phyloP scores from a whole-genome alignment of 805 yeast species.

The Cyberlindnera lachancei region DNA sequence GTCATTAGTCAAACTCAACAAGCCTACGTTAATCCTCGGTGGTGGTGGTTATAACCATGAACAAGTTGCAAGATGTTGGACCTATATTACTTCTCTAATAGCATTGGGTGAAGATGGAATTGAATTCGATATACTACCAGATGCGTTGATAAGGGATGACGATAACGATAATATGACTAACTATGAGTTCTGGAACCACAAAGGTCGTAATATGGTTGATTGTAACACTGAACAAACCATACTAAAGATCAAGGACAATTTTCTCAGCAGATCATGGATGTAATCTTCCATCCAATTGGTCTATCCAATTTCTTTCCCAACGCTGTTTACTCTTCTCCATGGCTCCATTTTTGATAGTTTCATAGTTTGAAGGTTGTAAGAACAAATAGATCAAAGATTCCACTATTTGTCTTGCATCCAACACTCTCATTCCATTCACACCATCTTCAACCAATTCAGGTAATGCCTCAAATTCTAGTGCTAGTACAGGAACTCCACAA shows the following conservation, averaged over 20 bases:
- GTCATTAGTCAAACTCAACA: constrained; percentile 21
- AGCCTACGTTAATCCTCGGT: constrained; percentile 48
- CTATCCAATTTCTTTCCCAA: constrained; percentile 77
- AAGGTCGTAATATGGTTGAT: constrained; percentile 26
- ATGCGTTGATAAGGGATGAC: constrained; percentile 38
- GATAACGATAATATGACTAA: constrained; percentile 27
- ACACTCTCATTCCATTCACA: constrained; percentile 60
- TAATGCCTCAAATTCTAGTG: constrained; percentile 70
- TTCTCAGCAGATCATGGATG: constrained; percentile 6
- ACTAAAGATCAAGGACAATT: constrained; percentile 5
- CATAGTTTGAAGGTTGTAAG: constrained; percentile 26
- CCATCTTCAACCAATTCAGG: constrained; percentile 66
- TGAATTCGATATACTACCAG: constrained; percentile 45
- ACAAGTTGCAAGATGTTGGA: constrained; percentile 56
- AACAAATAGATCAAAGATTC: constrained; percentile 32
- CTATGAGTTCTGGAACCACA: constrained; percentile 42
- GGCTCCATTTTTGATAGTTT: constrained; percentile 59
- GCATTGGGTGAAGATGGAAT: constrained; percentile 5
- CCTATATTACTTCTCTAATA: constrained; percentile 28
- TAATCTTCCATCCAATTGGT: constrained; percentile 15
- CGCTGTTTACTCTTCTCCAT: constrained; percentile 53
- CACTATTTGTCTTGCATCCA: constrained; percentile 36
- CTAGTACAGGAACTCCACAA: constrained; percentile 85
- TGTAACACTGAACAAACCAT: constrained; percentile 27
- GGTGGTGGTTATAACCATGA: constrained; percentile 72